A percentile compares a stretch with the other conserved stretches of the same genome.
phyloP scores from a whole-genome alignment of 1,284 basidiomycete genomes.

The Phylloporus sp. region DNA sequence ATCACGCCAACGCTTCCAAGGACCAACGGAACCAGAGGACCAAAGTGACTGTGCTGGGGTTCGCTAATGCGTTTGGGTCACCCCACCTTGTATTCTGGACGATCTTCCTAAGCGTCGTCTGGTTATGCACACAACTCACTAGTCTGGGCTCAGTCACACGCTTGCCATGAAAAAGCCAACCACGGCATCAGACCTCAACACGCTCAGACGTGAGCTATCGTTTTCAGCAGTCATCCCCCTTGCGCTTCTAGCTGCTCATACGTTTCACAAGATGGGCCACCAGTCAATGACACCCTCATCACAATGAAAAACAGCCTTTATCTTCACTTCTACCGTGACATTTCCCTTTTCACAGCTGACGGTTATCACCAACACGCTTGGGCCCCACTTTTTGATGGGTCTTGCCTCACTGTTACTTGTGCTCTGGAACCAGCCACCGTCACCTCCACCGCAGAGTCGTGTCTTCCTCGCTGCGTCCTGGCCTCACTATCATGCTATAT shows the following conservation, averaged over 20 bases:
- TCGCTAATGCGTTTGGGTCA: slow-evolving; percentile 90
- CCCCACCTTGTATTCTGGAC: slow-evolving; percentile 86
- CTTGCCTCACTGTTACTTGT: slow-evolving; percentile 78
- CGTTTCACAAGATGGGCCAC: slow-evolving; percentile 92
- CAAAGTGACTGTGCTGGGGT: slow-evolving; percentile 81
- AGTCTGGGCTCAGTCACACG: slow-evolving; percentile 69
- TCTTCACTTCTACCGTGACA: slow-evolving; percentile 70
- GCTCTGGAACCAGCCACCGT: slow-evolving; percentile 86
- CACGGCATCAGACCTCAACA: slow-evolving; percentile 29
- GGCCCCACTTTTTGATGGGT: slow-evolving; percentile 72
- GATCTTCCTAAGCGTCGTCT: slow-evolving; percentile 70
- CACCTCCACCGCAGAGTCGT: slow-evolving; percentile 29
- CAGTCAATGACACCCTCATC: slow-evolving; percentile 89
- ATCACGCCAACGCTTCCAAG: slow-evolving; percentile 18
- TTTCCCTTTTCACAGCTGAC: slow-evolving; percentile 83
- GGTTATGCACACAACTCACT: slow-evolving; percentile 72
- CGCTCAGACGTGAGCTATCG: slow-evolving; percentile 23
- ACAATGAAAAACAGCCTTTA: slow-evolving; percentile 95
- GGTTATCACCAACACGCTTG: slow-evolving; percentile 84
- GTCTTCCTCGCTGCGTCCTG: slow-evolving; percentile 56
- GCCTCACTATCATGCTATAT: slow-evolving; percentile 70
- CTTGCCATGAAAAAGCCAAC: slow-evolving; percentile 57
- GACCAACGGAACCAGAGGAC: slow-evolving; percentile 33
- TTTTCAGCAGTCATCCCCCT: slow-evolving; percentile 79
- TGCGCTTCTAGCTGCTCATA: slow-evolving; percentile 76